Conservation (phyloP, 2,329 filamentous ascomycete genomes). For the Ceratocystis alfenasii region DNA sequence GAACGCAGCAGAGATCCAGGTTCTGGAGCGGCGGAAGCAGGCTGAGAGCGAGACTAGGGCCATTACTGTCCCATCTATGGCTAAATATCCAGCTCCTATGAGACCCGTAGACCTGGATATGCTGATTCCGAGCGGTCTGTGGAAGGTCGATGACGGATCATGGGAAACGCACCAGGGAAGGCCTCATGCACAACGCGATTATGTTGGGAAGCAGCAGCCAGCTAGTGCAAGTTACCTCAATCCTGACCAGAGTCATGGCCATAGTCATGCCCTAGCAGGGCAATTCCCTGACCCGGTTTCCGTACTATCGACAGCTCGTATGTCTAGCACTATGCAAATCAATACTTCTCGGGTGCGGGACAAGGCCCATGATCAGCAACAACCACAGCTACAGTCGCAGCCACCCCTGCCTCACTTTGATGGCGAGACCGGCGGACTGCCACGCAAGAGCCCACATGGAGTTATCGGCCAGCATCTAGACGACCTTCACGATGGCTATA, state of each 20-base stretch:
- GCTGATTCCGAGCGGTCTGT: neutral
- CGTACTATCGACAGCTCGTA: too few relatives aligned
- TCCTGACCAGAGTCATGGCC: too few relatives aligned
- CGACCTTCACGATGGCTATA: neutral
- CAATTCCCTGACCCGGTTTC: too few relatives aligned
- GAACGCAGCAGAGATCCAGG: conserved; percentile 10
- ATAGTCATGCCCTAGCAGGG: too few relatives aligned
- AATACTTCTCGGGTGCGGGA: too few relatives aligned
- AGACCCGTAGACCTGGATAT: neutral
- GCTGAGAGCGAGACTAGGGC: neutral
- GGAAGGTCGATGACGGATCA: conserved; percentile 6
- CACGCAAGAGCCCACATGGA: neutral
- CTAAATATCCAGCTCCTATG: neutral
- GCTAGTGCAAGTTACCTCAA: too few relatives aligned
- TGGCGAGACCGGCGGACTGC: neutral
- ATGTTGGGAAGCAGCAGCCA: too few relatives aligned
- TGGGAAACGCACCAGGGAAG: neutral
- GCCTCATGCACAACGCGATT: neutral
- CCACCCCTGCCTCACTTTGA: neutral
- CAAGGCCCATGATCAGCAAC: too few relatives aligned
- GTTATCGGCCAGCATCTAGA: conserved; percentile 13
- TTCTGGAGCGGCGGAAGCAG: conserved; percentile 4
- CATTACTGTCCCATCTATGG: neutral
- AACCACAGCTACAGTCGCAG: neutral
- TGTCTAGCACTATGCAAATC: too few relatives aligned